Percentiles rank a stretch among this genome's conserved stretches.
These are phyloP conservation scores for Spiraea crenata DNA, from an alignment of 331 rosid genomes.

Conservation along the genomic window DNA sequence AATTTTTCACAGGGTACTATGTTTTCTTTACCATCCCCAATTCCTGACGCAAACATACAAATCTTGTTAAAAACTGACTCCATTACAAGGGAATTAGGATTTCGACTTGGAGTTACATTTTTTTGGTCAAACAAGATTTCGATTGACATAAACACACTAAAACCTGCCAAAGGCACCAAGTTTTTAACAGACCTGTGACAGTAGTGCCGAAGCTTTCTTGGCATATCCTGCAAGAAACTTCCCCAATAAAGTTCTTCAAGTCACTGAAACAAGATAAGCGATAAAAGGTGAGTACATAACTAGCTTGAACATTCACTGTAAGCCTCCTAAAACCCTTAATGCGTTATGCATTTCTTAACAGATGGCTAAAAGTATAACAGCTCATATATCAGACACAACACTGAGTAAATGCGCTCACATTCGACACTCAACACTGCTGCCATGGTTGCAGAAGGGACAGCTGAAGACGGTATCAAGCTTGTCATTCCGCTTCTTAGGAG, in stretches of 20 bases:
- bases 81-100: too few relatives aligned
- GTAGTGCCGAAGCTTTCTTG: slow-evolving; percentile 71
- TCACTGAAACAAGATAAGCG: slow-evolving; percentile 45
- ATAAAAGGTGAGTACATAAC: neutral
- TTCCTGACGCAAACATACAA: too few relatives aligned
- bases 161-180: neutral
- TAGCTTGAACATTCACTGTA: neutral
- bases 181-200: slow-evolving; percentile 41
- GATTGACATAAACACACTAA: too few relatives aligned
- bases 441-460: slow-evolving; percentile 92
- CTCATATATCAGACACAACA: neutral
- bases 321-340: neutral
- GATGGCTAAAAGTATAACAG: neutral
- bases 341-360: neutral
- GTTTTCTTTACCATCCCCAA: neutral
- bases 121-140: too few relatives aligned
- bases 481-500: slow-evolving; percentile 84
- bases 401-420: slow-evolving; percentile 42
- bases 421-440: slow-evolving; percentile 75
- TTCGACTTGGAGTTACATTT: too few relatives aligned
- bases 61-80: too few relatives aligned
- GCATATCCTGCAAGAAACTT: slow-evolving; percentile 72
- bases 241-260: slow-evolving; percentile 73
- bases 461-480: slow-evolving; percentile 85
- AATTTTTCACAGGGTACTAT: neutral